Conservation (phyloP, 164 flowering plant genomes). For the Magnolia sinica region DNA sequence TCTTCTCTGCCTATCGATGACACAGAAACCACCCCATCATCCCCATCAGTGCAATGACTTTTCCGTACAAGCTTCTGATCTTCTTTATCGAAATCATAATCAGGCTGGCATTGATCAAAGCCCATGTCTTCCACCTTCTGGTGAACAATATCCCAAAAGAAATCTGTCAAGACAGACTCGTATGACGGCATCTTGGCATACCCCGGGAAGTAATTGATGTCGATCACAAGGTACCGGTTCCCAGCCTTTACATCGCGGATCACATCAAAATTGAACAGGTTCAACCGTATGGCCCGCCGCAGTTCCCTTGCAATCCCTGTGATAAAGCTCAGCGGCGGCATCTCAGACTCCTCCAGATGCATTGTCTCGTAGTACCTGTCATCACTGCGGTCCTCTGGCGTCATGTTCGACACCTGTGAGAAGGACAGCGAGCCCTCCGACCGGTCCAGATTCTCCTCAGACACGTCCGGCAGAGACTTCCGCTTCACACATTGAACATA, state of each 20-base stretch:
- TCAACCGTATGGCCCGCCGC: constrained; percentile 41
- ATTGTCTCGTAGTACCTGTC: constrained; percentile 35
- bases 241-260: constrained; percentile 66
- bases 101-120: not conserved
- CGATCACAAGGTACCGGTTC: constrained; percentile 65
- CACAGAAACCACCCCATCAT: constrained; percentile 4
- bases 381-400: constrained; percentile 27
- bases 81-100: not conserved
- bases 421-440: constrained; percentile 52
- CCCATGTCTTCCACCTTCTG: constrained; percentile 10
- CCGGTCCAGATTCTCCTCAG: constrained; percentile 50
- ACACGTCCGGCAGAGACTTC: constrained; percentile 66
- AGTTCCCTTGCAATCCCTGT: constrained; percentile 55
- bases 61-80: constrained; percentile 11
- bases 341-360: constrained; percentile 52
- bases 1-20: constrained; percentile 2
- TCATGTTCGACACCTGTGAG: constrained; percentile 71
- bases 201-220: constrained; percentile 86
- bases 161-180: constrained; percentile 71
- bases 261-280: constrained; percentile 81
- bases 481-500: constrained; percentile 67
- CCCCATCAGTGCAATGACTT: constrained; percentile 9
- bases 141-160: constrained; percentile 49
- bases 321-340: constrained; percentile 64
- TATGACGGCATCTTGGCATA: constrained; percentile 83